These are phyloP conservation scores for Penicillium sp. DNA, from an alignment of 2,329 filamentous ascomycete genomes.

Conservation along the genomic window DNA sequence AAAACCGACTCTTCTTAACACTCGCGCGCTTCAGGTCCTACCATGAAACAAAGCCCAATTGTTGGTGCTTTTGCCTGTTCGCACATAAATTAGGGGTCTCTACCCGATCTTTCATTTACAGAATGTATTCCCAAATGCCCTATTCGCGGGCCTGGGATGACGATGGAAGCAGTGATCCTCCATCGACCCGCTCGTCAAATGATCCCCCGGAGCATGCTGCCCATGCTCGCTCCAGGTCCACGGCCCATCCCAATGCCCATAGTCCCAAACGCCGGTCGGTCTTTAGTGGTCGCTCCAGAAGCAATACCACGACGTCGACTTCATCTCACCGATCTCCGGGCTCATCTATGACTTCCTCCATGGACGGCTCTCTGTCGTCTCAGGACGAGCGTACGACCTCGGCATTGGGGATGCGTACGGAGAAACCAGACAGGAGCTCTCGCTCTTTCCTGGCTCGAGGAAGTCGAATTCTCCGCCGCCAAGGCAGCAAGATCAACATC, in stretches of 20 bases:
- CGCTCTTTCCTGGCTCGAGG: constrained; percentile 45
- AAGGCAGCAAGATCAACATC: constrained; percentile 49
- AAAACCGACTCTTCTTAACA: neutral
- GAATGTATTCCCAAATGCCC: constrained; percentile 7
- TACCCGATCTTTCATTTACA: neutral
- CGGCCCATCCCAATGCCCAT: constrained; percentile 28
- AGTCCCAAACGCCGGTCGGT: constrained; percentile 43
- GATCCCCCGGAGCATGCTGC: constrained; percentile 35
- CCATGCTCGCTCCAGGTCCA: constrained; percentile 38
- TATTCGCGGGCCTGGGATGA: constrained; percentile 19
- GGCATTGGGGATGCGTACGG: constrained; percentile 27
- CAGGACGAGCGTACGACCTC: constrained; percentile 35
- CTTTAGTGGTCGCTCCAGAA: constrained; percentile 41
- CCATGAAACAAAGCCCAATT: constrained; percentile 16
- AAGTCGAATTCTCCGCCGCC: constrained; percentile 48
- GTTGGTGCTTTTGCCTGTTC: constrained; percentile 5
- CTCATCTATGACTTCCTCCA: constrained; percentile 43
- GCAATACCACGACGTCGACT: constrained; percentile 53
- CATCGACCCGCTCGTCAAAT: constrained; percentile 33
- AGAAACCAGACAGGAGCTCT: constrained; percentile 38
- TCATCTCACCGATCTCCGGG: constrained; percentile 49
- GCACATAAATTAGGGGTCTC: constrained; percentile 8
- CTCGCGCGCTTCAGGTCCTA: constrained; percentile 12
- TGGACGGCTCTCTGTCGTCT: constrained; percentile 31
- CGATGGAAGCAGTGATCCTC: constrained; percentile 26